phyloP scores from a whole-genome alignment of 345 rosid genomes.

The Trapa incisa region DNA sequence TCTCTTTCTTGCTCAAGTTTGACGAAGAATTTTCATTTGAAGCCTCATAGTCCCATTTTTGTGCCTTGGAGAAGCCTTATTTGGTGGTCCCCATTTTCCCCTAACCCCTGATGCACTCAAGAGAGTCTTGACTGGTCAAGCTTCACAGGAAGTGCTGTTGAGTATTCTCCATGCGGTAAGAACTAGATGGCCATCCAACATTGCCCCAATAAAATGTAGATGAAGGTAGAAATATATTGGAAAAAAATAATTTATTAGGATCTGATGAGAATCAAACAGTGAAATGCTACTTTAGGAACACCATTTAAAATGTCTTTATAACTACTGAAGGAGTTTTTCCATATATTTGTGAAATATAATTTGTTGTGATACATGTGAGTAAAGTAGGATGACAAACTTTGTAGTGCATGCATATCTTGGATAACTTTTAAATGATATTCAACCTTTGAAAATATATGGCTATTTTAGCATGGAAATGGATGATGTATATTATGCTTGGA shows the following conservation, averaged over 20 bases:
- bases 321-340: neutral
- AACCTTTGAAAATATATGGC: neutral
- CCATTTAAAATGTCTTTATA: too few species aligned
- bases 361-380: neutral
- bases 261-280: too few species aligned
- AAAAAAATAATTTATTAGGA: too few species aligned
- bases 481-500: neutral
- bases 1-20: neutral
- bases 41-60: conserved; percentile 88
- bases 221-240: too few species aligned
- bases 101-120: conserved; percentile 77
- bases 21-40: conserved; percentile 11
- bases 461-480: neutral
- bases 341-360: neutral
- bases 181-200: conserved; percentile 4
- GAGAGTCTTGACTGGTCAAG: conserved; percentile 80
- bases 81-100: conserved; percentile 85
- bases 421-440: neutral
- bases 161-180: conserved; percentile 85
- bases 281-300: too few species aligned
- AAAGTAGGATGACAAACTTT: neutral
- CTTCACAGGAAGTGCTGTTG: conserved; percentile 51
- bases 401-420: neutral
- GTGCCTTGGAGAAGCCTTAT: conserved; percentile 67
- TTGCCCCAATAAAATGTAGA: too few species aligned